Conservation (phyloP, 2,329 filamentous ascomycete species). For the Fonsecaea erecta region DNA sequence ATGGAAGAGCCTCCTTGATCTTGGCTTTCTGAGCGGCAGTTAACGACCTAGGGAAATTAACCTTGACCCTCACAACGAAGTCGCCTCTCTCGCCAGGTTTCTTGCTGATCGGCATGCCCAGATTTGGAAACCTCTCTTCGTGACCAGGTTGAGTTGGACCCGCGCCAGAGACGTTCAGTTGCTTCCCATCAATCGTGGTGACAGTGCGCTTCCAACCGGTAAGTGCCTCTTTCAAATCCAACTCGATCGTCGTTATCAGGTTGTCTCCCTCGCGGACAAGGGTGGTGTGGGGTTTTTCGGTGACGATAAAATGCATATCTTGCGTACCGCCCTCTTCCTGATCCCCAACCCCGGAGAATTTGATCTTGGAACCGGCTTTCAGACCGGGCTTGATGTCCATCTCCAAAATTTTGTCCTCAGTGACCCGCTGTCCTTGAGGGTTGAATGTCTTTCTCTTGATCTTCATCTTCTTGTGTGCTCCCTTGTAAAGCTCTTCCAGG, state of each 20-base stretch:
- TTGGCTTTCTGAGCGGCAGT: constrained; percentile 78
- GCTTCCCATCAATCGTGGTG: constrained; percentile 88
- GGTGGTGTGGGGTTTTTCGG: constrained; percentile 87
- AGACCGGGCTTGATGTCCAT: constrained; percentile 94
- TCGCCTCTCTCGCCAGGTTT: constrained; percentile 83
- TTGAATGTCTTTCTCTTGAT: constrained; percentile 98
- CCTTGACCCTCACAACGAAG: constrained; percentile 86
- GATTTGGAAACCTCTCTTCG: constrained; percentile 76
- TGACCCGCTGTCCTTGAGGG: constrained; percentile 77
- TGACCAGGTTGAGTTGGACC: constrained; percentile 86
- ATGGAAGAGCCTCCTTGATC: constrained; percentile 73
- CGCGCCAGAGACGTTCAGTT: constrained; percentile 75
- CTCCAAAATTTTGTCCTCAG: constrained; percentile 87
- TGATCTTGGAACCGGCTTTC: constrained; percentile 98
- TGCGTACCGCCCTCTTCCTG: constrained; percentile 95
- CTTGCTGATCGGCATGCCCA: constrained; percentile 96
- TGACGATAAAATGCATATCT: constrained; percentile 91
- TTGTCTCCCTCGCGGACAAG: constrained; percentile 90
- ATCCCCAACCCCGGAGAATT: constrained; percentile 96
- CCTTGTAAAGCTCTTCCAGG: constrained; percentile 86
- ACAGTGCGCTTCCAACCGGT: constrained; percentile 94
- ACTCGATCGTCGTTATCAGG: constrained; percentile 74
- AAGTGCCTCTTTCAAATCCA: constrained; percentile 89
- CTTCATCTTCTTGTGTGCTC: constrained; percentile 94
- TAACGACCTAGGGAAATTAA: constrained; percentile 84